These are phyloP conservation scores for Coelastrella sp. DNA, from an alignment of 139 green algal genomes.

Conservation along the genomic window DNA sequence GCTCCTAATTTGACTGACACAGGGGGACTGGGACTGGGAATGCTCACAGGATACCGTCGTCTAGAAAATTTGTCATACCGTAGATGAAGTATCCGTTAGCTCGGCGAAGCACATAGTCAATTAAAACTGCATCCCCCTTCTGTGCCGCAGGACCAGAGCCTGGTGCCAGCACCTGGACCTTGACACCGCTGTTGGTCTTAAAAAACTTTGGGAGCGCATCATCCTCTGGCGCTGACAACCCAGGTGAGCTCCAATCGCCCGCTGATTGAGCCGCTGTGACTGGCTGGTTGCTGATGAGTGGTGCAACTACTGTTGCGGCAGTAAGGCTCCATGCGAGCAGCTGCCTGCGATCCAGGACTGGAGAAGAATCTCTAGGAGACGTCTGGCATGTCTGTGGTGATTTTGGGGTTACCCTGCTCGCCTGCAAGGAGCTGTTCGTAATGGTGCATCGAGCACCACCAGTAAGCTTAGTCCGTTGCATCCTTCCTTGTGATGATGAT, in stretches of 20 bases:
- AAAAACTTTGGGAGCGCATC: constrained; percentile 40
- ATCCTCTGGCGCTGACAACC: constrained; percentile 33
- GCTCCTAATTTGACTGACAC: no score
- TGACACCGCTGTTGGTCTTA: constrained; percentile 26
- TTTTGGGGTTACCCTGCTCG: neutral
- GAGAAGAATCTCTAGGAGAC: neutral
- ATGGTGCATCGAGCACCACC: neutral
- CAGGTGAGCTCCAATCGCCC: constrained; percentile 39
- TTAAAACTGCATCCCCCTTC: constrained; percentile 66
- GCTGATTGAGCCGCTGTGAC: constrained; percentile 3
- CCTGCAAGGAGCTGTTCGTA: neutral
- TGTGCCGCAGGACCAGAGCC: constrained; percentile 41
- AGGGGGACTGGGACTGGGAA: no score
- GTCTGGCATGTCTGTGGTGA: neutral
- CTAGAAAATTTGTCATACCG: neutral
- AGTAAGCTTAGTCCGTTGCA: neutral
- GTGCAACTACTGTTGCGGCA: neutral
- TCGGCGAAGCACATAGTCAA: constrained; percentile 84
- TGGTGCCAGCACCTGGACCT: constrained; percentile 64
- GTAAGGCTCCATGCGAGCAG: neutral
- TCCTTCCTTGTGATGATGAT: neutral
- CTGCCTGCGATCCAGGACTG: neutral
- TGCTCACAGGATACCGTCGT: no score
- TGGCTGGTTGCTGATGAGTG: neutral
- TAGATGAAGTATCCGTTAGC: constrained; percentile 76